phyloP scores from a whole-genome alignment of 495 filamentous ascomycete genomes.

The Haplographium delicatum region DNA sequence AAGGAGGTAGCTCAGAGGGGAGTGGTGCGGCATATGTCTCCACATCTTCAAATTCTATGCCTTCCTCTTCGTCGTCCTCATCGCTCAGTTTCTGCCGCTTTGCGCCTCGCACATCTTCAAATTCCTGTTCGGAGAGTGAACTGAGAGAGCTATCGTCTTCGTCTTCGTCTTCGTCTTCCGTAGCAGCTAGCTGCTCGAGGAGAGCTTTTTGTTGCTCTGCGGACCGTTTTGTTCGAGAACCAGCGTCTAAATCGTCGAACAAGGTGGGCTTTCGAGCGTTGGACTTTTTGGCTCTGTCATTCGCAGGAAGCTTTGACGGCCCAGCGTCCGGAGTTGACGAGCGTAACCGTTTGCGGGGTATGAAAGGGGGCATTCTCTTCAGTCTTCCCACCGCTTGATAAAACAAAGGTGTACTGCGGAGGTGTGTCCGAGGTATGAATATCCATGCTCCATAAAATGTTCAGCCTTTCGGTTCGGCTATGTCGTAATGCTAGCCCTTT shows the following conservation, averaged over 20 bases:
- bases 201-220: conserved; percentile 44
- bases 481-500: too few relatives aligned
- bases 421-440: too few relatives aligned
- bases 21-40: conserved; percentile 26
- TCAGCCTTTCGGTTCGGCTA: too few relatives aligned
- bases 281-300: conserved; percentile 15
- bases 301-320: conserved; percentile 12
- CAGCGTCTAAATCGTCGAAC: conserved; percentile 64
- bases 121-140: conserved; percentile 63
- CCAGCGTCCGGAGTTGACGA: conserved; percentile 21
- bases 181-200: conserved; percentile 43
- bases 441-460: too few relatives aligned
- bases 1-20: conserved; percentile 27
- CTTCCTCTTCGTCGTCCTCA: conserved; percentile 60
- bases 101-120: conserved; percentile 38
- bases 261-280: conserved; percentile 49
- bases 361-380: conserved; percentile 30
- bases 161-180: too few relatives aligned
- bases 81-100: conserved; percentile 38
- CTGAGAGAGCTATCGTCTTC: conserved; percentile 48
- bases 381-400: too few relatives aligned
- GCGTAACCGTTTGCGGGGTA: conserved; percentile 26
- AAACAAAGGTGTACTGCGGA: too few relatives aligned
- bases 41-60: conserved; percentile 87
- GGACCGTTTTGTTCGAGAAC: conserved; percentile 38